These are phyloP conservation scores for Pseudoturritis turrita DNA, from an alignment of 345 rosid species.

Conservation along the genomic window DNA sequence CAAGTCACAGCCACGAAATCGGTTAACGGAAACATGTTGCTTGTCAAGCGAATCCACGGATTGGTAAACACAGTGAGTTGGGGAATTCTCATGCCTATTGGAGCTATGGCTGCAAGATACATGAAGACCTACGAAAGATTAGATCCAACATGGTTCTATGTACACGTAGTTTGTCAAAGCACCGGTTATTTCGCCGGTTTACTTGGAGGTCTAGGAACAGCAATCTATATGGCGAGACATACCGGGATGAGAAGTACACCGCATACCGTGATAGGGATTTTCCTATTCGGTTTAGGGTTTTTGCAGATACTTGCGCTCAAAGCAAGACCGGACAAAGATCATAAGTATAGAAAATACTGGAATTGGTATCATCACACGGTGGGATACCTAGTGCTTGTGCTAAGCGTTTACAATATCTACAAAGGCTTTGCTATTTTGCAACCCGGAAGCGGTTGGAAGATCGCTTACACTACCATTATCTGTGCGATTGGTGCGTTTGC, in stretches of 20 bases:
- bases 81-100: conserved; percentile 78
- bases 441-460: conserved; percentile 47
- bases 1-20: neutral
- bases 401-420: conserved; percentile 57
- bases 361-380: conserved; percentile 65
- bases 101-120: conserved; percentile 64
- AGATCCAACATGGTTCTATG: conserved; percentile 75
- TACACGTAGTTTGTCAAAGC: conserved; percentile 52
- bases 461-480: conserved; percentile 38
- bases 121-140: conserved; percentile 58
- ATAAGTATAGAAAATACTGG: conserved; percentile 70
- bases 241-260: neutral
- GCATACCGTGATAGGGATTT: conserved; percentile 2
- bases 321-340: conserved; percentile 59
- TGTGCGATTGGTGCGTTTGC: conserved; percentile 22
- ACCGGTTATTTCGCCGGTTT: conserved; percentile 60
- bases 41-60: conserved; percentile 60
- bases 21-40: conserved; percentile 11
- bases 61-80: conserved; percentile 67
- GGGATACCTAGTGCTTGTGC: conserved; percentile 49
- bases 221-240: conserved; percentile 19
- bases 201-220: conserved; percentile 26
- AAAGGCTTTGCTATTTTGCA: conserved; percentile 54
- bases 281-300: conserved; percentile 9
- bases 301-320: conserved; percentile 22